A percentile compares a stretch with the other conserved stretches of the same genome.
phyloP scores from a whole-genome alignment of 768 basidiomycete genomes.

The Boletus patriciae region DNA sequence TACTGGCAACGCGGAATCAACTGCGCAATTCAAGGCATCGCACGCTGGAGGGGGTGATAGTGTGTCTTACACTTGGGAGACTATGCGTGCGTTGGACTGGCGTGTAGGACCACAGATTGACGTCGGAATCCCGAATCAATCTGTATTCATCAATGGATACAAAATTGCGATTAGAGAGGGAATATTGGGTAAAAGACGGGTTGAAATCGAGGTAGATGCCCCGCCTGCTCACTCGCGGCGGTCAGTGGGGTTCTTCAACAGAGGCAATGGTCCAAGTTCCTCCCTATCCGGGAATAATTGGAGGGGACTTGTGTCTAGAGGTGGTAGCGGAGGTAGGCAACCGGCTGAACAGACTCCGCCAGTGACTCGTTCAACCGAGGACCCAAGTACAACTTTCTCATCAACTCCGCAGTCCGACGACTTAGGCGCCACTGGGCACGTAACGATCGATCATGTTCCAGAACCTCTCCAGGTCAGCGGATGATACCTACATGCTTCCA shows the following conservation, averaged over 20 bases:
- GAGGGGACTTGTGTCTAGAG: background rate
- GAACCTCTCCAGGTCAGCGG: background rate
- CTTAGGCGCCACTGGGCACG: background rate
- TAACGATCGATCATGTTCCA: constrained; percentile 4
- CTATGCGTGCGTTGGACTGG: constrained; percentile 10
- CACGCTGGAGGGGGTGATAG: background rate
- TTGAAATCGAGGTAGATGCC: constrained; percentile 1
- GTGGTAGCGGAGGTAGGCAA: background rate
- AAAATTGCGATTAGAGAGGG: constrained; percentile 16
- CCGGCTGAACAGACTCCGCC: background rate
- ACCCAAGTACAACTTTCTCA: background rate
- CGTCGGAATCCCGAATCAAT: constrained; percentile 14
- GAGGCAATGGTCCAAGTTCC: background rate
- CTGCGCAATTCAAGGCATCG: constrained; percentile 19
- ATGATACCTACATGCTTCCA: no score
- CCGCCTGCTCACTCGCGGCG: background rate
- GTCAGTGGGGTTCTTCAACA: background rate
- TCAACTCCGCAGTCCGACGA: background rate
- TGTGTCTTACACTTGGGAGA: constrained; percentile 17
- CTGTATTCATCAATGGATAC: constrained; percentile 25
- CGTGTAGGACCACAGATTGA: constrained; percentile 8
- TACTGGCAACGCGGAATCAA: background rate
- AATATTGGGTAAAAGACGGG: constrained; percentile 2
- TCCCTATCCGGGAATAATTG: background rate
- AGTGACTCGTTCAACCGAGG: background rate